Evolutionary conservation across 1,139 yeast genomes (phyloP).

Genomic region (Magnusiomyces tetraspermus): DNA sequence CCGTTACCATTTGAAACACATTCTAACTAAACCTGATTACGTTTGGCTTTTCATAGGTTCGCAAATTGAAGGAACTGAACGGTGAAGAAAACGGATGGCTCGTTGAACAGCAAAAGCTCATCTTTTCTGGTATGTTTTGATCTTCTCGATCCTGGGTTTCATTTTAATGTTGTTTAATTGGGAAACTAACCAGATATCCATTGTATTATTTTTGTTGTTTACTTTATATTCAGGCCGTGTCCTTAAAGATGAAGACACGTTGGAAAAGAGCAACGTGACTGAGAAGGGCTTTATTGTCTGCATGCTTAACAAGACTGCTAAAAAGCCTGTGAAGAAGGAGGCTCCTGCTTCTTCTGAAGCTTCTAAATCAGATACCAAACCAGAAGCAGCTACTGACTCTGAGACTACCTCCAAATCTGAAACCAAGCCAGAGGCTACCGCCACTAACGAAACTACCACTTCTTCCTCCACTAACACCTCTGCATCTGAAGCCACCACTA

Average conservation of each 20-base stretch:
- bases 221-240: conserved; percentile 45
- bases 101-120: conserved; percentile 70
- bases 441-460: conserved; percentile 21
- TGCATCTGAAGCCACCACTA: conserved; percentile 26
- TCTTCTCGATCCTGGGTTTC: no score
- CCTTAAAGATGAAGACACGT: conserved; percentile 69
- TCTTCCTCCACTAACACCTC: conserved; percentile 22
- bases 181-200: background rate
- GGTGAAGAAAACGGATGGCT: conserved; percentile 64
- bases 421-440: conserved; percentile 13
- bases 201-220: background rate
- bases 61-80: conserved; percentile 61
- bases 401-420: conserved; percentile 16
- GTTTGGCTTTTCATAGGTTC: conserved; percentile 38
- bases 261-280: conserved; percentile 65
- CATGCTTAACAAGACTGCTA: conserved; percentile 50
- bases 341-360: conserved; percentile 23
- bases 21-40: no score
- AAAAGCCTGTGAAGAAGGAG: conserved; percentile 21
- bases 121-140: conserved; percentile 56
- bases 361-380: conserved; percentile 11
- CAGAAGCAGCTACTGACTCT: conserved; percentile 21
- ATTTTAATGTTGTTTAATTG: background rate
- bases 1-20: no score
- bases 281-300: conserved; percentile 83